Evolutionary conservation across 331 rosid species (phyloP).

Genomic region (Stylosanthes scabra): DNA sequence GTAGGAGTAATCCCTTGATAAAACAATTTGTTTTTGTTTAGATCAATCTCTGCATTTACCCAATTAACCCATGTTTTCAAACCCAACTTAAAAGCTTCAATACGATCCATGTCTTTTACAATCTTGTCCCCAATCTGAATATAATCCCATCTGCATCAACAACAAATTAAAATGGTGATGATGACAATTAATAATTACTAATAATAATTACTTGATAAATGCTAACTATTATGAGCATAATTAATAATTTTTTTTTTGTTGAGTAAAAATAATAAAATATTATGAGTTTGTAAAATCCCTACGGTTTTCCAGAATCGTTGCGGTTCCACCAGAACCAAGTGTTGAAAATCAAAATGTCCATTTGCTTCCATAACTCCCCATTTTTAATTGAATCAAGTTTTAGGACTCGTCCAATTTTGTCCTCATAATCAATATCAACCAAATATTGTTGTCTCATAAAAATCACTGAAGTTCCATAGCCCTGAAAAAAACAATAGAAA

Average conservation of each 20-base stretch:
- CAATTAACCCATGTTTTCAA: constrained; percentile 79
- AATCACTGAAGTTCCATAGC: constrained; percentile 60
- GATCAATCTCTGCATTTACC: constrained; percentile 61
- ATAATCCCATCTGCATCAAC: constrained; percentile 68
- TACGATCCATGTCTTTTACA: constrained; percentile 70
- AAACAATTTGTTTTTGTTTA: constrained; percentile 54
- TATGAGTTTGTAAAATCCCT: constrained; percentile 24
- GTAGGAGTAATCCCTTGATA: constrained; percentile 71
- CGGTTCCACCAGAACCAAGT: constrained; percentile 90
- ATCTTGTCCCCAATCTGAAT: constrained; percentile 51
- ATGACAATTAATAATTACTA: too few species aligned
- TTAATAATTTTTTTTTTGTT: too few species aligned
- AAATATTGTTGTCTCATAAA: constrained; percentile 39
- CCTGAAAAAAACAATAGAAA: constrained; percentile 42
- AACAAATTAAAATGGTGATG: too few species aligned
- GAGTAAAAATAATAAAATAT: too few species aligned
- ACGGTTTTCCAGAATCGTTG: constrained; percentile 62
- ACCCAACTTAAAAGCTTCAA: constrained; percentile 64
- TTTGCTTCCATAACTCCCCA: constrained; percentile 61
- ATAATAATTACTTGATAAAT: too few species aligned
- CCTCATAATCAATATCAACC: constrained; percentile 67
- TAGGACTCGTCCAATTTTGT: constrained; percentile 55
- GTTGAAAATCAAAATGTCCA: constrained; percentile 70
- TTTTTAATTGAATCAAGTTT: constrained; percentile 63
- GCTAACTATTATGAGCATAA: too few species aligned